A percentile compares a stretch with the other conserved stretches of the same genome.
phyloP scores from a whole-genome alignment of 257 asterid genomes.

The Primulina huaijiensis region DNA sequence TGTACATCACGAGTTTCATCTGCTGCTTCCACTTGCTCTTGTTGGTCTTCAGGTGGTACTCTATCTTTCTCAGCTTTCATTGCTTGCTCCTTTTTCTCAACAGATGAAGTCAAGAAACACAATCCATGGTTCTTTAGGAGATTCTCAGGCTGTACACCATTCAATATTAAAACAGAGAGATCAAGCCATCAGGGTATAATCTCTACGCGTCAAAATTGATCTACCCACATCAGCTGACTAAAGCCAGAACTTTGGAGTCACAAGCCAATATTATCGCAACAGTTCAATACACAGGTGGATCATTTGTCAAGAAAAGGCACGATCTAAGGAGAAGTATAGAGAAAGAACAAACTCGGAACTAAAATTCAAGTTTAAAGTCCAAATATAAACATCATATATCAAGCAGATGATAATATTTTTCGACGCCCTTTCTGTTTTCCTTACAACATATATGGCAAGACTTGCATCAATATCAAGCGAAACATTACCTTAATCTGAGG shows the following conservation, averaged over 20 bases:
- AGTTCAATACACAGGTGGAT: not conserved
- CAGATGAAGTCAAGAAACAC: slow-evolving; percentile 67
- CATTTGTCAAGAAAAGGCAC: not conserved
- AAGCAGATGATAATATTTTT: slow-evolving; percentile 1
- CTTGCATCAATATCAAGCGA: not conserved
- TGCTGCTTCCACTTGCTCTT: slow-evolving; percentile 24
- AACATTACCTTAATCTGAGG: slow-evolving; percentile 76
- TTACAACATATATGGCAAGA: not conserved
- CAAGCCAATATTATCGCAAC: not conserved
- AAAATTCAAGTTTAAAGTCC: not conserved
- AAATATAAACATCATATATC: not conserved
- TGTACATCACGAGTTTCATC: slow-evolving; percentile 26
- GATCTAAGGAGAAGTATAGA: not conserved
- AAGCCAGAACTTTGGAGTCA: too few species aligned
- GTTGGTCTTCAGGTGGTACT: slow-evolving; percentile 37
- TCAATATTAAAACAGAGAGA: slow-evolving; percentile 10
- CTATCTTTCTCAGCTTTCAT: slow-evolving; percentile 52
- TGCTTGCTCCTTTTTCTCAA: slow-evolving; percentile 74
- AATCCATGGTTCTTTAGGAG: slow-evolving; percentile 54
- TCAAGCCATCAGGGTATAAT: slow-evolving; percentile 2
- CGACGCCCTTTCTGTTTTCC: not conserved
- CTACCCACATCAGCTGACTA: not conserved
- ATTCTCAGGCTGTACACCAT: slow-evolving; percentile 54
- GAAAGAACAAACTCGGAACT: not conserved
- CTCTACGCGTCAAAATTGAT: not conserved